Evolutionary conservation across 1,284 basidiomycete genomes (phyloP), one percentile per base, ranked within the genome.

Genomic region (Microstroma glucosiphilum): DNA sequence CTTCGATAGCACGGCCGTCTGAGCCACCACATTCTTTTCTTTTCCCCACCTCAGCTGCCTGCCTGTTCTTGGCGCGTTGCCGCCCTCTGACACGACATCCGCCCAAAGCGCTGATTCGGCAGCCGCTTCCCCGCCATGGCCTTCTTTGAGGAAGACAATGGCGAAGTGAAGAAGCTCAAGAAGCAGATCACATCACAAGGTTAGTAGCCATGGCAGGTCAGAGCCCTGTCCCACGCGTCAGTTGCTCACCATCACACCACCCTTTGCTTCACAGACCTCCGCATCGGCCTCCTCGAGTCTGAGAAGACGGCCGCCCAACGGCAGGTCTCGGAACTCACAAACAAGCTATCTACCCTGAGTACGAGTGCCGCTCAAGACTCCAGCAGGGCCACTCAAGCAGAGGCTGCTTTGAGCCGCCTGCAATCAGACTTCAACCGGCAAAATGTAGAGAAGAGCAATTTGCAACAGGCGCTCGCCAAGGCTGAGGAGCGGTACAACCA

Each of bases 131-230:
- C 21, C 51, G 15, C 6, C 17, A 54, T 54, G 51, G 51, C 51
- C 6, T 54, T 54, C 51, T 54, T 54, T 26, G 51, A 25, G 13
- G 21, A 21, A 6, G 51, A 54, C 51, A 46, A 64, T 7, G 26
- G 8, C 25, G 59, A 64, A 53, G 25, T 56, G 21, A 46, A 23
- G 13, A 59, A 46, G 42, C 60, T 61, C n/a, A 61, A 61, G 57
- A 60, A 25, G 30, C 57, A 61, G 40, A 40, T 61, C 6, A n/a
- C 19, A 9, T 13, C 37, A 2, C 21, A 26, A 6, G 59, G 59
- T 60, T 7, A 60, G 59, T 21, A 40, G 7, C 11, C 8, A 21
- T 3, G 9, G 26, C 6, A 37, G 4, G 54, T 25, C 55, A 15
- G 3, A 13, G n/a, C 26, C 15, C 40, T 19, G 11, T 12, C 30